Evolutionary conservation across 2,329 filamentous ascomycete genomes (phyloP).

Genomic region (Aspergillus puulaauensis): DNA sequence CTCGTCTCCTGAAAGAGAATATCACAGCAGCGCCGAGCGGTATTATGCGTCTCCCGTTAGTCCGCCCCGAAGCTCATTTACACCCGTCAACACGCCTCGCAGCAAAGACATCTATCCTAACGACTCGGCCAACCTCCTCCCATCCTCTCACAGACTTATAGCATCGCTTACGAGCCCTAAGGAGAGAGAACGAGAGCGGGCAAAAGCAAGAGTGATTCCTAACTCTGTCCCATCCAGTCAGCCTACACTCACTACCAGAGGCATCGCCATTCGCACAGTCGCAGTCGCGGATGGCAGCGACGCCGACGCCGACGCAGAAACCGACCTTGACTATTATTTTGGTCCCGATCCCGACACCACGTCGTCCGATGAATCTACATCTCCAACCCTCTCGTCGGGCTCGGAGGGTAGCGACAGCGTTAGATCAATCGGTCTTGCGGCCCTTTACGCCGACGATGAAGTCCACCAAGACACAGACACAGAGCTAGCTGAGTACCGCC

Average conservation of each 20-base stretch:
- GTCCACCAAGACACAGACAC: constrained; percentile 20
- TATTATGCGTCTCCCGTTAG: constrained; percentile 42
- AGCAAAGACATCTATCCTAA: constrained; percentile 17
- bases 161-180: constrained; percentile 13
- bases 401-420: background rate
- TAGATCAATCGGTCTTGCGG: constrained; percentile 10
- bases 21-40: constrained; percentile 31
- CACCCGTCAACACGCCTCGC: constrained; percentile 43
- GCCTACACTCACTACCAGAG: background rate
- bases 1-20: constrained; percentile 32
- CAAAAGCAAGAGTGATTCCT: constrained; percentile 2
- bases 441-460: constrained; percentile 5
- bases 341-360: constrained; percentile 6
- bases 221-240: background rate
- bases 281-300: background rate
- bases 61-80: constrained; percentile 40
- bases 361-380: constrained; percentile 14
- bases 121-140: background rate
- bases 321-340: background rate
- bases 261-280: background rate
- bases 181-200: background rate
- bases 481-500: constrained; percentile 7
- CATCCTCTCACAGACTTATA: constrained; percentile 26
- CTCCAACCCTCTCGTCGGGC: constrained; percentile 1
- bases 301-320: constrained; percentile 13